Evolutionary conservation across 1,284 basidiomycete genomes (phyloP), one percentile per base, ranked within the genome.

Genomic region (Neolentinus lepideus): DNA sequence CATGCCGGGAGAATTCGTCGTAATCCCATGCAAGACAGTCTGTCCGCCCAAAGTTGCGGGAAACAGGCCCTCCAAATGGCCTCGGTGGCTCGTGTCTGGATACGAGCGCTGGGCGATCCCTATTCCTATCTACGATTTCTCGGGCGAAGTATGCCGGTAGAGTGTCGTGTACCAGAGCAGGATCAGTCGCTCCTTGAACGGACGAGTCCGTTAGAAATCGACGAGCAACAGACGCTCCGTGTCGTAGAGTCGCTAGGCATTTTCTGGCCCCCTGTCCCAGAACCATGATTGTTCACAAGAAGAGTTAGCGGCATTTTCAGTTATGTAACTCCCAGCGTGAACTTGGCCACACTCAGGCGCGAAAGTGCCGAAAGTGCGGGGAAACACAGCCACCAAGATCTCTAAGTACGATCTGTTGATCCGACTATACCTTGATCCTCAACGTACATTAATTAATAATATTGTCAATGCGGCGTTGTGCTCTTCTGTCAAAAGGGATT

Each of bases 1-100:
- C 80, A 64, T 90, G 83, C 48, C 72, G 66, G 60, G 88, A 76
- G 61, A 93, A 85, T 65, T 90, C 86, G 3, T 68, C 72, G 65
- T 84, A 94, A 58, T 83, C 79, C 91, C 90, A 93, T 16, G 83
- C 79, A 3, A 93, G 73, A 64, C 86, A 81, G 8, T 72, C 69
- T 3, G 59, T 58, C 12, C 73, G 64, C 9, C 68, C 75, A 56
- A 82, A 67, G 64, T 84, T 84, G 14, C 58, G 67, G 12, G 78
- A 76, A 2, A 62, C 62, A 22, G 84, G 83, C 0, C 84, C 85
- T 9, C 81, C 83, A 66, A 89, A 83, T 0, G 78, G 71, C 2
- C 76, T 67, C 2, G 83, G 74, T 8, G 57, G 66, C 64, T 93
- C 90, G 47, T 80, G 74, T 36, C 77, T 72, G 53, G 81, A 87